Percentiles rank a stretch among this genome's conserved stretches.
These are phyloP conservation scores for Dendrobium huoshanense DNA, from an alignment of 106 monocot species.

Conservation along the genomic window DNA sequence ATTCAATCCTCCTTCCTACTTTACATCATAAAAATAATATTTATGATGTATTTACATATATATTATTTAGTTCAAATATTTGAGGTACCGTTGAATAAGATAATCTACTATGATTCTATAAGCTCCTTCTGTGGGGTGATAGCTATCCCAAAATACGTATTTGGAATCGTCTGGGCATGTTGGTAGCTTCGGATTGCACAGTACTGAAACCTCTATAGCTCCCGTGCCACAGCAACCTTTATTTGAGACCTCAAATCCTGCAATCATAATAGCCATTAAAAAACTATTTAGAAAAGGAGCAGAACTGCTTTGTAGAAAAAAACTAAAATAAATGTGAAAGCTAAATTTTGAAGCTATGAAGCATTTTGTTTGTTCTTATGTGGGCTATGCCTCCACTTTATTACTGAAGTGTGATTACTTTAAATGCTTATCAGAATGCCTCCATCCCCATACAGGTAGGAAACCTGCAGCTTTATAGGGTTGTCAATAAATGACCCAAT, in stretches of 20 bases:
- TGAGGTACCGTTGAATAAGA: background rate
- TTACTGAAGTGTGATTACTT: too few species aligned
- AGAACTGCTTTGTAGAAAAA: too few species aligned
- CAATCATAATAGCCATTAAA: too few species aligned
- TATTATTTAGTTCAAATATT: background rate
- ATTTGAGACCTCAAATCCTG: constrained; percentile 24
- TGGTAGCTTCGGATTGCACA: constrained; percentile 15
- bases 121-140: constrained; percentile 29
- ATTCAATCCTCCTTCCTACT: background rate
- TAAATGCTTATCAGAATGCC: too few species aligned
- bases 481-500: too few species aligned
- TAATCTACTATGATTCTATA: constrained; percentile 16
- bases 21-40: background rate
- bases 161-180: constrained; percentile 23
- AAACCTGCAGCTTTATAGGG: too few species aligned
- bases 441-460: too few species aligned
- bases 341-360: too few species aligned
- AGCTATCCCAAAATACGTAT: constrained; percentile 42
- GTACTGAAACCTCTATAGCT: constrained; percentile 12
- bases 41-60: background rate
- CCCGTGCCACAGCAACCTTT: constrained; percentile 37
- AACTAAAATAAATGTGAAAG: too few species aligned
- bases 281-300: too few species aligned
- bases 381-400: too few species aligned
- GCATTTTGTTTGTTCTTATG: too few species aligned